Percentiles rank a stretch among this genome's conserved stretches.
phyloP scores from a whole-genome alignment of 129 eudicot species.

The Calendula officinalis region DNA sequence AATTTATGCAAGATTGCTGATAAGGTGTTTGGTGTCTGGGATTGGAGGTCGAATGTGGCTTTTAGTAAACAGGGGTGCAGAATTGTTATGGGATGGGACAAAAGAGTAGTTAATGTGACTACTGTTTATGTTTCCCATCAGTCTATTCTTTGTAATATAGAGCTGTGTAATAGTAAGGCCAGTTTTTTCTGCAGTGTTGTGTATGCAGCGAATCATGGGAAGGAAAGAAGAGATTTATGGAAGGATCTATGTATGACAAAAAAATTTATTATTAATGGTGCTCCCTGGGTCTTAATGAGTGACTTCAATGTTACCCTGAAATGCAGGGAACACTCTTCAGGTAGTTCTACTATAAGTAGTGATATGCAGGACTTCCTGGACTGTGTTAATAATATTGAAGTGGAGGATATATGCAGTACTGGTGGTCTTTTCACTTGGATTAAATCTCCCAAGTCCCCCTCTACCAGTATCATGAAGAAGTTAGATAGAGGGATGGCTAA shows the following conservation, averaged over 20 bases:
- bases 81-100: background rate
- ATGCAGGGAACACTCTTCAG: background rate
- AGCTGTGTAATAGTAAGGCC: background rate
- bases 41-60: background rate
- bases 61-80: background rate
- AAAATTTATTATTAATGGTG: too few species aligned
- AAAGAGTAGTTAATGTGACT: background rate
- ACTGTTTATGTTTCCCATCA: background rate
- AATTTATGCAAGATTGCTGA: too few species aligned
- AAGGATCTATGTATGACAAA: too few species aligned
- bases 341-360: background rate
- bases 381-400: background rate
- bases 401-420: too few species aligned
- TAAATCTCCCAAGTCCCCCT: background rate
- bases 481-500: background rate
- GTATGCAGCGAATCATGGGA: background rate
- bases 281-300: background rate
- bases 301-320: background rate
- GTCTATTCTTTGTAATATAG: background rate
- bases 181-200: too few species aligned
- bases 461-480: background rate
- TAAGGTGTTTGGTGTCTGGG: background rate
- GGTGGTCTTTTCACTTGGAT: background rate
- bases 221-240: background rate
- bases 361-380: background rate